Evolutionary conservation across 1,139 yeast species (phyloP).

Genomic region (Spathaspora jeffriesii): DNA sequence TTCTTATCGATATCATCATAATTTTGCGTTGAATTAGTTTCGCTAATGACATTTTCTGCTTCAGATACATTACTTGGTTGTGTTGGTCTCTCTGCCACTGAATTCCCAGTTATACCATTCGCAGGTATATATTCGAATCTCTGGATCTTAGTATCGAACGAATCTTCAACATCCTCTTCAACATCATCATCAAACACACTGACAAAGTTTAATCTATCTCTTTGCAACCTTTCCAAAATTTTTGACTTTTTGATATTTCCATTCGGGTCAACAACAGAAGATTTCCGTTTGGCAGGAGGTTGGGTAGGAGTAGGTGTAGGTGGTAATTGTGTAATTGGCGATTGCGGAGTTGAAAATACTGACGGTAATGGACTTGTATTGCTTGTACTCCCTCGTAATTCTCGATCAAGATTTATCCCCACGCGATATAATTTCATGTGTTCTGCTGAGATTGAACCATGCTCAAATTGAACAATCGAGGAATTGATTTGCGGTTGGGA

Average conservation of each 20-base stretch:
- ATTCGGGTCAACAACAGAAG: neutral
- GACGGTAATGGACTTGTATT: neutral
- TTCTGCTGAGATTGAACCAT: neutral
- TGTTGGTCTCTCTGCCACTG: neutral
- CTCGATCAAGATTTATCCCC: neutral
- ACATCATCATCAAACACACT: slow-evolving; percentile 6
- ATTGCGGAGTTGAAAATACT: neutral
- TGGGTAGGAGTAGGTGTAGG: neutral
- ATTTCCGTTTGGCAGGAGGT: neutral
- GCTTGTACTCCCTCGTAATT: neutral
- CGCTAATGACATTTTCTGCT: slow-evolving; percentile 1
- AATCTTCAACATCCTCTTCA: slow-evolving; percentile 7
- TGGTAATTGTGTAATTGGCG: neutral
- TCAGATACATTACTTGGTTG: neutral
- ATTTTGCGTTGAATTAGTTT: neutral
- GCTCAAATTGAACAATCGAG: neutral
- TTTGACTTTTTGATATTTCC: slow-evolving; percentile 11
- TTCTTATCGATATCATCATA: neutral
- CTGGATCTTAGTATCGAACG: slow-evolving; percentile 9
- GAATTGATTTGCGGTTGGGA: neutral
- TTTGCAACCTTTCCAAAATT: slow-evolving; percentile 9
- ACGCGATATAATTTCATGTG: neutral
- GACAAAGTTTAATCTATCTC: slow-evolving; percentile 10
- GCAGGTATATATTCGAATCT: slow-evolving; percentile 12
- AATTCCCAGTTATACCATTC: slow-evolving; percentile 4